Conservation (phyloP, 352 stramenopile species). For the Globisporangium camurandrum region DNA sequence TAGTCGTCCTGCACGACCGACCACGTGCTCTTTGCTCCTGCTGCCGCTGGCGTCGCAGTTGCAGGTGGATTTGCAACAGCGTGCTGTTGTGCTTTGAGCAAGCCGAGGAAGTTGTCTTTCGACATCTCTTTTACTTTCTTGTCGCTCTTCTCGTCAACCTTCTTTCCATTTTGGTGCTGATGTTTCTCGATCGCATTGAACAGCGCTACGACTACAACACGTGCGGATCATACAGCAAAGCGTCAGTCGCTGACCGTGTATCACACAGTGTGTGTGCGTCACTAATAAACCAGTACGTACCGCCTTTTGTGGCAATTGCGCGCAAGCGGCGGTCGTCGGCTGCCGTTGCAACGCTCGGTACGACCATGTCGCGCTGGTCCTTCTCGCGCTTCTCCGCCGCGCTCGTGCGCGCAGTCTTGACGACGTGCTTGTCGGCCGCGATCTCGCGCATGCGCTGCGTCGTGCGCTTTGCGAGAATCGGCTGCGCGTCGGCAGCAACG, state of each 20-base stretch:
- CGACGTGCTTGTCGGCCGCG: conserved; percentile 61
- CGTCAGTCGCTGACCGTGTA: not conserved
- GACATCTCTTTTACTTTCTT: conserved; percentile 84
- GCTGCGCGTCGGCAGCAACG: conserved; percentile 52
- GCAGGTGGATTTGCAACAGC: conserved; percentile 6
- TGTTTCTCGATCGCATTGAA: conserved; percentile 86
- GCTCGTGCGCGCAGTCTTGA: conserved; percentile 57
- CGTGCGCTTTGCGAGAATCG: conserved; percentile 79
- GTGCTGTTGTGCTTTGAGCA: conserved; percentile 63
- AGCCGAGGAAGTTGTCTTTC: conserved; percentile 75
- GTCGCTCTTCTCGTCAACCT: conserved; percentile 49
- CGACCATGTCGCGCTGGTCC: conserved; percentile 72
- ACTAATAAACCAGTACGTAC: conserved; percentile 20
- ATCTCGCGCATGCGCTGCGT: conserved; percentile 81
- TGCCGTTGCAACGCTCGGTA: conserved; percentile 50
- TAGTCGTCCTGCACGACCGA: conserved; percentile 82
- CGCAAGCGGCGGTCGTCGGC: conserved; percentile 60
- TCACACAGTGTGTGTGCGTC: no score
- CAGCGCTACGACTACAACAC: conserved; percentile 54
- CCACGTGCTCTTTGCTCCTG: conserved; percentile 70
- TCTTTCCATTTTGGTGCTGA: conserved; percentile 60
- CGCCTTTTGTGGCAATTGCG: conserved; percentile 80
- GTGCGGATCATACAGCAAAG: not conserved
- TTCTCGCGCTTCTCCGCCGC: conserved; percentile 64
- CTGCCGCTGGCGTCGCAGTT: conserved; percentile 14